phyloP scores from a whole-genome alignment of 2,329 filamentous ascomycete species.

The Diaporthe sp. region DNA sequence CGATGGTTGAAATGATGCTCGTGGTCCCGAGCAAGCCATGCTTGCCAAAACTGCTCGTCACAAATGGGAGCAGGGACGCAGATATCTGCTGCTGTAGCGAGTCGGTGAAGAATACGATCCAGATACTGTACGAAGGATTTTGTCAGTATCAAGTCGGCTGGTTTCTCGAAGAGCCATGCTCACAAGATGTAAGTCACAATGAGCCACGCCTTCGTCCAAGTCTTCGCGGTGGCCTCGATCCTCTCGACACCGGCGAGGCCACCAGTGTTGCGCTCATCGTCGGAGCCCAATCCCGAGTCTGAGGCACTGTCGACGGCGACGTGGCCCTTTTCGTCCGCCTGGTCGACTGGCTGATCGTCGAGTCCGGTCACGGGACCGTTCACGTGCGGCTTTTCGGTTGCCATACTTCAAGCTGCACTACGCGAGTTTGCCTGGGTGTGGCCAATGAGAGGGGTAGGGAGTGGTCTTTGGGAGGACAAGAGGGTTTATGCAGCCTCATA shows the following conservation, averaged over 20 bases:
- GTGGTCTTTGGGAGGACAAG: not conserved
- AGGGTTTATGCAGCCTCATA: not conserved
- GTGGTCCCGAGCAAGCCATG: constrained; percentile 31
- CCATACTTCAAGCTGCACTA: not conserved
- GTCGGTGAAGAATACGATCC: constrained; percentile 33
- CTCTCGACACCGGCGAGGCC: constrained; percentile 61
- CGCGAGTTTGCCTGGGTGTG: not conserved
- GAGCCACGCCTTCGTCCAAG: constrained; percentile 57
- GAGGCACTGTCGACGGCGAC: constrained; percentile 3
- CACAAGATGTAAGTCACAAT: constrained; percentile 60
- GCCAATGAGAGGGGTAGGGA: not conserved
- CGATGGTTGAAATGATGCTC: constrained; percentile 30
- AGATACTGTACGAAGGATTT: constrained; percentile 2
- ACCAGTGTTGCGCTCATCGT: constrained; percentile 15
- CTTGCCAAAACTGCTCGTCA: constrained; percentile 24
- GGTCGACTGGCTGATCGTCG: not conserved
- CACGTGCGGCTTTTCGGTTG: not conserved
- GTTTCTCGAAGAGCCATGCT: constrained; percentile 38
- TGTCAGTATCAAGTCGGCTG: not conserved
- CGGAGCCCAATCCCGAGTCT: not conserved
- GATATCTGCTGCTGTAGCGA: constrained; percentile 36
- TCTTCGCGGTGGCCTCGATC: constrained; percentile 62
- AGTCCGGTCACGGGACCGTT: not conserved
- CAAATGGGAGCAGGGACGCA: constrained; percentile 12
- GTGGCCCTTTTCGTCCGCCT: not conserved